Percentiles rank a stretch among this genome's conserved stretches.
These are phyloP conservation scores for Fusarium algeriense DNA, from an alignment of 2,329 filamentous ascomycete species.

Conservation along the genomic window DNA sequence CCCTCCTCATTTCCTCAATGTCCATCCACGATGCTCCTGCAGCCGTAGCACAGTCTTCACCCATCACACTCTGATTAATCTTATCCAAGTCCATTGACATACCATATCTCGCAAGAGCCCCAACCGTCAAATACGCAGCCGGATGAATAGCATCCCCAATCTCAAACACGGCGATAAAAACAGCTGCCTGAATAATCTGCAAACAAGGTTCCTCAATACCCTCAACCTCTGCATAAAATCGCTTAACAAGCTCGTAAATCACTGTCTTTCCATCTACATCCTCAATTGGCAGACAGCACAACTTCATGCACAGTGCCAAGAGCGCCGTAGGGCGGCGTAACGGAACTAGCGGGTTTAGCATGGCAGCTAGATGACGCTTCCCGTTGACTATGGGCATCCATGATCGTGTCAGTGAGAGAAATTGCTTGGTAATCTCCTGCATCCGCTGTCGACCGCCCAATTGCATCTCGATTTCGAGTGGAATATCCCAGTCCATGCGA, in stretches of 20 bases:
- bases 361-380: not conserved
- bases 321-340: not conserved
- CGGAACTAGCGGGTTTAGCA: not conserved
- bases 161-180: not conserved
- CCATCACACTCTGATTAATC: not conserved
- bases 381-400: not conserved
- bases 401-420: not conserved
- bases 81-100: not conserved
- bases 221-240: not conserved
- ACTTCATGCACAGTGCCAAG: not conserved
- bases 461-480: not conserved
- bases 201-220: not conserved
- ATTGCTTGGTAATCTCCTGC: not conserved
- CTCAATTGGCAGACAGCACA: not conserved
- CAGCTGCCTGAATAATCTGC: not conserved
- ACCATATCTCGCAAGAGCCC: not conserved
- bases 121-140: not conserved
- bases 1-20: not conserved
- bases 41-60: not conserved
- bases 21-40: not conserved
- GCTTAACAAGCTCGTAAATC: not conserved
- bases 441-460: not conserved
- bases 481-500: not conserved
- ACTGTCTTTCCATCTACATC: rapidly evolving
- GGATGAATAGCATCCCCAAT: not conserved